Conservation (phyloP, 805 yeast species). For the Schwanniomyces occidentalis region DNA sequence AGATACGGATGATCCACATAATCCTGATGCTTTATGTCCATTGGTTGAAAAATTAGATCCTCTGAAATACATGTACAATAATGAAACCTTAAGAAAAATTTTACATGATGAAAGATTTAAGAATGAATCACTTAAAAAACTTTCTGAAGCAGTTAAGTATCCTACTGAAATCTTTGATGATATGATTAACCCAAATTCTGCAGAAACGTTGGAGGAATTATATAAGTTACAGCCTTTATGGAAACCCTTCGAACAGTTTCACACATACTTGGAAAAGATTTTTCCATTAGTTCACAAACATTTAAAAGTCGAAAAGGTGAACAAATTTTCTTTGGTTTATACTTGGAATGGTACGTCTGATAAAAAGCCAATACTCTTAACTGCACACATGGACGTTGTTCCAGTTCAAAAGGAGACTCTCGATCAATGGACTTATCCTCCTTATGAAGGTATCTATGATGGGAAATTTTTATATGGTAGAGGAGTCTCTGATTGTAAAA, state of each 20-base stretch:
- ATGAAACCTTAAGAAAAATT: constrained; percentile 21
- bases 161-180: constrained; percentile 37
- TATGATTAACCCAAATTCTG: constrained; percentile 27
- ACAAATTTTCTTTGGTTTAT: constrained; percentile 36
- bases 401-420: constrained; percentile 42
- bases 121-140: constrained; percentile 20
- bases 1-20: constrained; percentile 4
- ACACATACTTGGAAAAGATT: constrained; percentile 27
- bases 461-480: constrained; percentile 35
- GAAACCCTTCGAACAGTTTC: constrained; percentile 27
- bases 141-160: constrained; percentile 27
- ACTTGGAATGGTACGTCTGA: constrained; percentile 37
- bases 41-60: constrained; percentile 34
- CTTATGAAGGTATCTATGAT: constrained; percentile 36
- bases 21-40: constrained; percentile 38
- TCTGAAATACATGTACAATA: constrained; percentile 17
- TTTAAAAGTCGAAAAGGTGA: constrained; percentile 33
- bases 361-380: constrained; percentile 35
- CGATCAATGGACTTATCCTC: constrained; percentile 38
- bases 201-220: constrained; percentile 25
- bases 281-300: constrained; percentile 35
- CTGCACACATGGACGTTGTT: constrained; percentile 45
- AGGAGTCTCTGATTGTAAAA: constrained; percentile 41
- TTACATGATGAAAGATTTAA: constrained; percentile 26
- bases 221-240: constrained; percentile 26